Evolutionary conservation across 2,329 filamentous ascomycete species (phyloP), one percentile per base, ranked within the genome.

Genomic region (Sporothrix euskadiensis): DNA sequence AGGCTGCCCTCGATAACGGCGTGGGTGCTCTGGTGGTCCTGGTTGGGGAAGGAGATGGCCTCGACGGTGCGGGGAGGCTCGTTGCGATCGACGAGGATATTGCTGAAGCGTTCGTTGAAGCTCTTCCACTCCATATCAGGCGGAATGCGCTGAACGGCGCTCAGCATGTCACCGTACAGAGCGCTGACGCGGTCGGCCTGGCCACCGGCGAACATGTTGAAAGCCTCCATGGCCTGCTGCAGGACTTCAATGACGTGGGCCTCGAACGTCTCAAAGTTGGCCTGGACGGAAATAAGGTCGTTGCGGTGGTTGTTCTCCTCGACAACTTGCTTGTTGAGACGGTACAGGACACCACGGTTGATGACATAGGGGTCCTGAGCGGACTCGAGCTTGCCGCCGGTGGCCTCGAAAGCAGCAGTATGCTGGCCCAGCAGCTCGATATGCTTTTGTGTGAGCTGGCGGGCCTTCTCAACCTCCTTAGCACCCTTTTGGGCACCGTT

Each of bases 231-330:
- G 70, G 92, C 91, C 78, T 91, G 88, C 82, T 98, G 95, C 71
- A 98, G 83, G 9, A 93, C 92, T 80, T 92, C 87, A 71, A 99
- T 83, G 72, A 98, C 85, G 80, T 98, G 94, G 0, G 90, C 87
- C 82, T 99, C 96, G 78, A 98, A 99, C 52, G 90, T 86, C 73
- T 91, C 86, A 80, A 98, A 97, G 81, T 93, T 93, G 83, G 92
- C 91, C 83, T 99, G 96, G n/a, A 98, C 92, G 10, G 91, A 88
- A 75, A 99, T 88, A 73, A 98, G 88, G 80, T 99, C 96, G 80
- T 97, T 93, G 76, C 91, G 90, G 83, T 97, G 95, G 85, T 94
- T 97, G 86, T 99, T 99, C 85, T 99, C 96, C 80, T 97, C 94
- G 65, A 93, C 85, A 49, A 98, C 89, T 84, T 99, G 96, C 85